phyloP scores from a whole-genome alignment of 345 rosid species.

The Excoecaria agallocha region DNA sequence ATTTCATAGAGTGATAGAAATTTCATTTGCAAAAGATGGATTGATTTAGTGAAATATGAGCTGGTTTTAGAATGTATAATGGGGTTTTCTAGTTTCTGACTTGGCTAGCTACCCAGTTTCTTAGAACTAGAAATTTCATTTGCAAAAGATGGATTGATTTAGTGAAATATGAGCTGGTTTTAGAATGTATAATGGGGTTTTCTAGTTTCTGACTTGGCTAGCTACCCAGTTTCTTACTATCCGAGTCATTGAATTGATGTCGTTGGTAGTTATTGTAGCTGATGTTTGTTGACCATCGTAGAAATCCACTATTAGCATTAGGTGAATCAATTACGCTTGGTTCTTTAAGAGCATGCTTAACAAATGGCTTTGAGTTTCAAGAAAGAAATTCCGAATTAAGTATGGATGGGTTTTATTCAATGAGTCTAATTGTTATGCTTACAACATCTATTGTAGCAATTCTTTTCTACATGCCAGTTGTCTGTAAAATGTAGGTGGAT shows the following conservation, averaged over 20 bases:
- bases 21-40: not conserved
- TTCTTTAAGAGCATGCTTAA: not conserved
- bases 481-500: not conserved
- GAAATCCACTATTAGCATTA: not conserved
- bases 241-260: not conserved
- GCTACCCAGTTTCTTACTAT: not conserved
- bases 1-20: not conserved
- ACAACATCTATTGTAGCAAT: not conserved
- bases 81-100: not conserved
- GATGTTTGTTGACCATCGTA: not conserved
- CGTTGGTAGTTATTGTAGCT: not conserved
- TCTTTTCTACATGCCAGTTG: not conserved
- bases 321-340: not conserved
- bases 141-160: not conserved
- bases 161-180: not conserved
- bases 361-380: not conserved
- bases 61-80: not conserved
- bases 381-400: not conserved
- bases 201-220: not conserved
- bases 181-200: not conserved
- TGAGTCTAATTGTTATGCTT: not conserved
- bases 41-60: conserved; percentile 1
- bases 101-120: not conserved
- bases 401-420: not conserved
- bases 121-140: not conserved